Evolutionary conservation across 306 rosid genomes (phyloP).

Genomic region (Cucurbita moschata): DNA sequence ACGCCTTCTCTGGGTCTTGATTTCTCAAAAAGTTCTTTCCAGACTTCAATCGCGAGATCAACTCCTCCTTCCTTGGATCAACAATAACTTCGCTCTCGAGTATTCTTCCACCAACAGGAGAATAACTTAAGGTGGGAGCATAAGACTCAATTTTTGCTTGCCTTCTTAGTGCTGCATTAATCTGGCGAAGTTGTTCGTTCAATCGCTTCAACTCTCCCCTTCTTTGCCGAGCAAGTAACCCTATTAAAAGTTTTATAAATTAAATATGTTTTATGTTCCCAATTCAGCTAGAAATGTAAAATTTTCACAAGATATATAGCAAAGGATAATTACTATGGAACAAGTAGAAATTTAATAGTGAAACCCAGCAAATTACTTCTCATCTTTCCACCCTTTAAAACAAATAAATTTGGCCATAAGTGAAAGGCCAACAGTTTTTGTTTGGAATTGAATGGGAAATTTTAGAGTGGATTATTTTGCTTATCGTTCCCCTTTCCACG

Average conservation of each 20-base stretch:
- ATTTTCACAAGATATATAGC: not conserved
- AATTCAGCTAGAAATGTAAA: not conserved
- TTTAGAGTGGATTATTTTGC: not conserved
- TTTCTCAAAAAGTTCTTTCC: constrained; percentile 87
- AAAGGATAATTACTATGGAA: not conserved
- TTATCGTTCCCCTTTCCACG: not conserved
- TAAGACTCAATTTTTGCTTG: constrained; percentile 96
- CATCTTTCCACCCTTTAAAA: not conserved
- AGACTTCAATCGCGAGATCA: constrained; percentile 61
- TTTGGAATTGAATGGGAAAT: not conserved
- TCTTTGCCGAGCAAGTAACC: constrained; percentile 93
- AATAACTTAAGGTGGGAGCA: constrained; percentile 87
- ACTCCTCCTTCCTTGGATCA: constrained; percentile 69
- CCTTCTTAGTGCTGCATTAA: constrained; percentile 70
- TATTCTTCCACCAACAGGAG: constrained; percentile 64
- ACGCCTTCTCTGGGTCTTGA: constrained; percentile 69
- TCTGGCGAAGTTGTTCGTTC: constrained; percentile 87
- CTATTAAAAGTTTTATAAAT: constrained; percentile 14
- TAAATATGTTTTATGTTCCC: not conserved
- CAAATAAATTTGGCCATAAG: not conserved
- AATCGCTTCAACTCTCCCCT: constrained; percentile 56
- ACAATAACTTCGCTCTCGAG: constrained; percentile 57
- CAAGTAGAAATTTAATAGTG: not conserved
- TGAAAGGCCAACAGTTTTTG: not conserved
- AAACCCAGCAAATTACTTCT: not conserved